Evolutionary conservation across 2,329 filamentous ascomycete genomes (phyloP).

Genomic region (Trichoderma citrinoviride): DNA sequence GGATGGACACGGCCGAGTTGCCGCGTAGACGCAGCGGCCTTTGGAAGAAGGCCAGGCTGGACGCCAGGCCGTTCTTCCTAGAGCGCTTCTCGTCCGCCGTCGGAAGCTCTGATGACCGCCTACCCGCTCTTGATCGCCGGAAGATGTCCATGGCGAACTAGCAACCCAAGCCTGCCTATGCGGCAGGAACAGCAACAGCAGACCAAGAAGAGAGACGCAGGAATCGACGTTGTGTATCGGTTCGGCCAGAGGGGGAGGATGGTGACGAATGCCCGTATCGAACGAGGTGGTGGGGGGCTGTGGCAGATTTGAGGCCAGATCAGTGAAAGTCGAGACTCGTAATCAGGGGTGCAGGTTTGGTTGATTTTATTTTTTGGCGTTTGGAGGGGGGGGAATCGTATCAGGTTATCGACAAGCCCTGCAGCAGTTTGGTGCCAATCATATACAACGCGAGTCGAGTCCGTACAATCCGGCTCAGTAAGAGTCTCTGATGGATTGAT

Average conservation of each 20-base stretch:
- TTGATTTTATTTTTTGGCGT: not conserved
- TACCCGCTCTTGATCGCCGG: slow-evolving; percentile 53
- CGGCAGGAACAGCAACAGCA: slow-evolving; percentile 43
- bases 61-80: slow-evolving; percentile 42
- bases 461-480: too few relatives aligned
- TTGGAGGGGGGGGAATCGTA: slow-evolving; percentile 1
- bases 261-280: slow-evolving; percentile 2
- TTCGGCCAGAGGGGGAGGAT: not conserved
- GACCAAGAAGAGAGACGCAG: not conserved
- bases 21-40: slow-evolving; percentile 84
- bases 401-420: not conserved
- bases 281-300: slow-evolving; percentile 1
- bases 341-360: slow-evolving; percentile 10
- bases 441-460: too few relatives aligned
- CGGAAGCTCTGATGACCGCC: slow-evolving; percentile 45
- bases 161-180: slow-evolving; percentile 28
- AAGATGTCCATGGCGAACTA: slow-evolving; percentile 54
- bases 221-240: not conserved
- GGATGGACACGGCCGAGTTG: slow-evolving; percentile 89
- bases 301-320: slow-evolving; percentile 16
- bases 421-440: not conserved
- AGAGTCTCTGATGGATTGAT: not conserved
- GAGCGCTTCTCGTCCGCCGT: slow-evolving; percentile 50
- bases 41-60: slow-evolving; percentile 74
- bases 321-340: slow-evolving; percentile 8